Evolutionary conservation across 306 rosid species (phyloP).

Genomic region (Medicago ruthenica): DNA sequence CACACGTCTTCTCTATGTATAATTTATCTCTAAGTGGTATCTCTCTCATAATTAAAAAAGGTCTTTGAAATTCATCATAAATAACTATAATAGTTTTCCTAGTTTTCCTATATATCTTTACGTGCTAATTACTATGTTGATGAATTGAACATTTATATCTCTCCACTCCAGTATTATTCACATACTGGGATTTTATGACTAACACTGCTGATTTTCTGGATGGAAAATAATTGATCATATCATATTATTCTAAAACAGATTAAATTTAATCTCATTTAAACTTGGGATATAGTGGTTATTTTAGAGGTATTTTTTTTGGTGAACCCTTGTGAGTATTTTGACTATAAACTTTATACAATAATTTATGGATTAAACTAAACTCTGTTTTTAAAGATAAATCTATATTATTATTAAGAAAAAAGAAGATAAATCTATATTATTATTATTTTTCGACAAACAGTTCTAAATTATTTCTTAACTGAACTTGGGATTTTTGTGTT

Average conservation of each 20-base stretch:
- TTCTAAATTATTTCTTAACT: too few species aligned
- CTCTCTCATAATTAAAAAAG: neutral
- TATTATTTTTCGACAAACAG: too few species aligned
- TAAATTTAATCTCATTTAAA: too few species aligned
- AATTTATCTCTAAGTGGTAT: neutral
- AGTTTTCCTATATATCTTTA: slow-evolving; percentile 11
- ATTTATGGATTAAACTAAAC: too few species aligned
- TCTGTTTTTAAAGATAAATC: too few species aligned
- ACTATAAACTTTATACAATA: neutral
- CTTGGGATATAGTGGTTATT: too few species aligned
- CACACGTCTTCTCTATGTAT: too few species aligned
- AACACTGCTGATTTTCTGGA: neutral
- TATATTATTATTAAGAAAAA: too few species aligned
- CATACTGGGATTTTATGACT: neutral
- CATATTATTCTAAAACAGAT: neutral
- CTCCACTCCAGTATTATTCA: neutral
- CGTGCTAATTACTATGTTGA: neutral
- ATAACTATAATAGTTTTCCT: neutral
- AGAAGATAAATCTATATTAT: too few species aligned
- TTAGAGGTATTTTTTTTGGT: too few species aligned
- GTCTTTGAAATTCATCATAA: neutral
- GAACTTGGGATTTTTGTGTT: too few species aligned
- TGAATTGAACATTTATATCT: slow-evolving; percentile 5
- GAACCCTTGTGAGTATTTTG: neutral
- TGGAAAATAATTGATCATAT: neutral